A percentile compares a stretch with the other conserved stretches of the same genome.
Conservation (phyloP, 148 eudicot species). For the Spergularia bocconei region DNA sequence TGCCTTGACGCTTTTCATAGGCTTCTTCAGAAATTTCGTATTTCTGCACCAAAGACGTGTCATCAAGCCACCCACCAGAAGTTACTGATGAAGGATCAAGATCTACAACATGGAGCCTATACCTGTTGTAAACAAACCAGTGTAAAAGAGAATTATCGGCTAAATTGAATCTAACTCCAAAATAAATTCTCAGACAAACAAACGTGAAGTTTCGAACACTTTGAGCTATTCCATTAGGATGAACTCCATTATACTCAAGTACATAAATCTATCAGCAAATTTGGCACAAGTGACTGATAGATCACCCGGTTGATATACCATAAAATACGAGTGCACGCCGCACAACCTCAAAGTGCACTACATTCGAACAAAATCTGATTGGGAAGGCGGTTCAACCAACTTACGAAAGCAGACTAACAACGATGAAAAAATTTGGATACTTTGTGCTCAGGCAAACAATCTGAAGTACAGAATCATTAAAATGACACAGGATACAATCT, state of each 20-base stretch:
- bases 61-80: conserved; percentile 95
- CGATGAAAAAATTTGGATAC: too few species aligned
- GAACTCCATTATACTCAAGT: not conserved
- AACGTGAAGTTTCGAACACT: too few species aligned
- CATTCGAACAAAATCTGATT: not conserved
- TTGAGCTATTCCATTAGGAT: too few species aligned
- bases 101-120: conserved; percentile 78
- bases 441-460: too few species aligned
- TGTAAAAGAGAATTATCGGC: conserved; percentile 6
- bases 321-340: too few species aligned
- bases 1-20: conserved; percentile 70
- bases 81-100: conserved; percentile 90
- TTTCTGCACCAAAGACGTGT: conserved; percentile 87
- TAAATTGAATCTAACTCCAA: not conserved
- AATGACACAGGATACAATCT: too few species aligned
- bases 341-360: too few species aligned
- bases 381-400: too few species aligned
- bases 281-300: not conserved
- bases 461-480: too few species aligned
- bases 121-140: conserved; percentile 36
- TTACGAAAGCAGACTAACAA: too few species aligned
- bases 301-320: too few species aligned
- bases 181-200: not conserved
- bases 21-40: conserved; percentile 89
- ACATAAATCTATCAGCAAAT: not conserved